Percentiles rank a stretch among this genome's conserved stretches.
Conservation (phyloP, 78 protist species). For the Creolimax fragrantissima region DNA sequence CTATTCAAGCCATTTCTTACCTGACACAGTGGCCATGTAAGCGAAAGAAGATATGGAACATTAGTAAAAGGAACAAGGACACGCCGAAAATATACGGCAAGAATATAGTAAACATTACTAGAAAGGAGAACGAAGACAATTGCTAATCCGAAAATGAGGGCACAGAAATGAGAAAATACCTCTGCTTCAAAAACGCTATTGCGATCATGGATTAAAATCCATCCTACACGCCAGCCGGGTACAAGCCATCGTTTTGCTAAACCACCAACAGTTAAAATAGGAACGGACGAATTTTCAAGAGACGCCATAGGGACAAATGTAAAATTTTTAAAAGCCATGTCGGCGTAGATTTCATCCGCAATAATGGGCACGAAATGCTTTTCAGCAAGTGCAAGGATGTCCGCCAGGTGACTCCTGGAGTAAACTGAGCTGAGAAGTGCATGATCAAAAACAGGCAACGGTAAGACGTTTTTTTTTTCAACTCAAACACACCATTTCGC, state of each 20-base stretch:
- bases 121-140: too few species aligned
- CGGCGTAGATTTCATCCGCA: constrained; percentile 84
- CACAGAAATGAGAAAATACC: too few species aligned
- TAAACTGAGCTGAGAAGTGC: neutral
- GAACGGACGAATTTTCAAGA: neutral
- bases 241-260: constrained; percentile 82
- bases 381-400: constrained; percentile 55
- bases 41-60: neutral
- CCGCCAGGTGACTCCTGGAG: neutral
- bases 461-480: too few species aligned
- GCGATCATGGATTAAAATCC: constrained; percentile 73
- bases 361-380: constrained; percentile 69
- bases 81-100: too few species aligned
- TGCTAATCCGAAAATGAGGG: too few species aligned
- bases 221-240: constrained; percentile 92
- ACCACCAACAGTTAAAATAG: constrained; percentile 68
- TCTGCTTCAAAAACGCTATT: constrained; percentile 23
- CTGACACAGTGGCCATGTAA: neutral
- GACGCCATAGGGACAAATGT: neutral
- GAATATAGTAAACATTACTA: too few species aligned
- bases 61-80: too few species aligned
- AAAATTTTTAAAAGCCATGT: constrained; percentile 48
- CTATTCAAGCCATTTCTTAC: constrained; percentile 26
- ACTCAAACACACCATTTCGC: neutral
- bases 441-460: neutral